Conservation (phyloP, 1,284 basidiomycete species). For the Cutaneotrichosporon spelunceum region DNA sequence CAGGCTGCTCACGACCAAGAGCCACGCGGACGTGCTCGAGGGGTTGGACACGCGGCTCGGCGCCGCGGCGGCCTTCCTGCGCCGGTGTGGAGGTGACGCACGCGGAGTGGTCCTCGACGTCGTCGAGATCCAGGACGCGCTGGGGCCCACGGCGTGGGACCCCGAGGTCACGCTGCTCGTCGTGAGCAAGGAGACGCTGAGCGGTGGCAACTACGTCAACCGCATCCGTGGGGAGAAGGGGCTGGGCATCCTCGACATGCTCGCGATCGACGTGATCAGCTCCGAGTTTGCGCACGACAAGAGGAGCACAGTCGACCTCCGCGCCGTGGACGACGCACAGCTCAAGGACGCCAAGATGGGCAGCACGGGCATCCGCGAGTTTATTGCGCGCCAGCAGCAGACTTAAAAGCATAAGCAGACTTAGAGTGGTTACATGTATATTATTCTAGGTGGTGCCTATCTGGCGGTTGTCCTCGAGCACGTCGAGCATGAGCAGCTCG, state of each 20-base stretch:
- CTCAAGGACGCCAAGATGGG: constrained; percentile 80
- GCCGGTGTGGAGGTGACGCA: constrained; percentile 20
- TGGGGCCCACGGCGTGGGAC: constrained; percentile 81
- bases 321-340: constrained; percentile 58
- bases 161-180: constrained; percentile 79
- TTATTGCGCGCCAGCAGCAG: constrained; percentile 56
- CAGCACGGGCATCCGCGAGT: constrained; percentile 80
- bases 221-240: constrained; percentile 28
- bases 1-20: constrained; percentile 69
- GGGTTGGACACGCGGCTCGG: constrained; percentile 59
- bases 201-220: constrained; percentile 61
- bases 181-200: constrained; percentile 77
- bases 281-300: constrained; percentile 47
- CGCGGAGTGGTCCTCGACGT: constrained; percentile 51
- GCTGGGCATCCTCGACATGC: constrained; percentile 64
- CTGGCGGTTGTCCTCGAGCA: constrained; percentile 32
- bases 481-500: constrained; percentile 33
- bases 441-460: constrained; percentile 18
- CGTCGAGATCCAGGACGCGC: constrained; percentile 73
- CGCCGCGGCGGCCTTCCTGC: constrained; percentile 63
- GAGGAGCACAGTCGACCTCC: constrained; percentile 28
- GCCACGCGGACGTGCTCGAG: constrained; percentile 68
- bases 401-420: constrained; percentile 2
- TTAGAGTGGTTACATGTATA: constrained; percentile 10
- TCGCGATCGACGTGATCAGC: constrained; percentile 83